Evolutionary conservation across 2,329 filamentous ascomycete species (phyloP).

Genomic region (Achaetomium macrosporum): DNA sequence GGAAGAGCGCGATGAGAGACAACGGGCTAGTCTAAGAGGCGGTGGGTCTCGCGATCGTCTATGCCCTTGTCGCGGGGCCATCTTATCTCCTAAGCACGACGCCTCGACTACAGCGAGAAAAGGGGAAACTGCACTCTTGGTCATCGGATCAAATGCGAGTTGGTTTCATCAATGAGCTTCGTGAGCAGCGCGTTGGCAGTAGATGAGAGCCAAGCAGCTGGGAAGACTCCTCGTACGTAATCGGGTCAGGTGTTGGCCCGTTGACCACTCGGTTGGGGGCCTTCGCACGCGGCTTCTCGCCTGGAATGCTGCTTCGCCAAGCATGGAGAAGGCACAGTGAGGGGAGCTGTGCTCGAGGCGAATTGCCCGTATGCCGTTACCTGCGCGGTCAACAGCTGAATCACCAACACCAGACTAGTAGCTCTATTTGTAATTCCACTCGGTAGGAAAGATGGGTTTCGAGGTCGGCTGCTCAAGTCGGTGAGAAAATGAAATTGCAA

Average conservation of each 20-base stretch:
- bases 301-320: background rate
- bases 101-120: background rate
- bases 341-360: background rate
- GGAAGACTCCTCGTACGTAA: background rate
- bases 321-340: conserved; percentile 6
- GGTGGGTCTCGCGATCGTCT: background rate
- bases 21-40: too few relatives aligned
- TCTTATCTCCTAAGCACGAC: background rate
- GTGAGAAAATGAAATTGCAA: background rate
- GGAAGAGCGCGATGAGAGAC: background rate
- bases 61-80: too few relatives aligned
- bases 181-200: background rate
- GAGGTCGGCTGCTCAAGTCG: background rate
- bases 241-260: conserved; percentile 6
- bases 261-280: conserved; percentile 1
- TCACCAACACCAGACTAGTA: background rate
- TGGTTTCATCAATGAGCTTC: background rate
- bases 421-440: background rate
- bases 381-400: conserved; percentile 1
- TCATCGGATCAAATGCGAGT: background rate
- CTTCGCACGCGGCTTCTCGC: background rate
- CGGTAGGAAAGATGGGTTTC: background rate
- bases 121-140: too few relatives aligned
- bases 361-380: background rate
- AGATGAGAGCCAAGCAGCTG: background rate